Base-by-base conservation (phyloP, 108 stramenopile genomes). In the Asterionellopsis glacialis region DNA sequence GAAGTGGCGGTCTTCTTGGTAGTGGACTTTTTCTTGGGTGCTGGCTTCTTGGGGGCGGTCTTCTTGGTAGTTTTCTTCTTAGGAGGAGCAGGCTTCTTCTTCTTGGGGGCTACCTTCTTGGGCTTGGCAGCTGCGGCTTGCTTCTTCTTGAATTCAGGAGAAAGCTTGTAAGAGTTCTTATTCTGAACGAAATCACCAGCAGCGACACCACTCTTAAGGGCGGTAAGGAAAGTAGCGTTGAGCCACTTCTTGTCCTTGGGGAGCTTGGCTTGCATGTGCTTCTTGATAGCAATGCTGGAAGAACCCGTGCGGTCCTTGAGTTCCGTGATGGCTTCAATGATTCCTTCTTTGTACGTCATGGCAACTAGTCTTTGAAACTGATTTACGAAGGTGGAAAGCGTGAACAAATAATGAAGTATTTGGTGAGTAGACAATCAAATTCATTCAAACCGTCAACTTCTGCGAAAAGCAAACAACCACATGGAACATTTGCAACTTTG, bases 341-440 rank as follows among this genome's bases (percentile, higher is more conserved):
- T 80, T 53, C 73, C 82, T 68, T 70, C 78, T 51, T 83, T 83
- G 78, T 83, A 83, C 44, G 81, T 73, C 82, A 83, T 83, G 74
- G 41, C 71, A 48, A 22, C n/a, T 11, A 63, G 45, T 2, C 5
- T 33, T 33, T 33, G 33, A 33, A 33, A 33, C 5, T 33, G 33
- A 2, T 33, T 2, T 33, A 33, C 5, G 33, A 33, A 33, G 5
- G 7, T 2, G 7, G 33, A 33, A 7, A 33, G 33, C 2, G 33
- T 2, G 33, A 33, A 33, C 2, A 2, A 33, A 33, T 33, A 7
- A 33, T 7, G 5, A 33, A 5, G 33, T 2, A 33, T 33, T 5
- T 33, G 2, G 33, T 33, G 33, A 33, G 33, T 33, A 33, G 7
- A 7, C 33, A 33, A 33, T 33, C 7, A 7, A 7, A 33, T 33